Evolutionary conservation across 164 flowering plant genomes (phyloP).

Genomic region (Santalum album): DNA sequence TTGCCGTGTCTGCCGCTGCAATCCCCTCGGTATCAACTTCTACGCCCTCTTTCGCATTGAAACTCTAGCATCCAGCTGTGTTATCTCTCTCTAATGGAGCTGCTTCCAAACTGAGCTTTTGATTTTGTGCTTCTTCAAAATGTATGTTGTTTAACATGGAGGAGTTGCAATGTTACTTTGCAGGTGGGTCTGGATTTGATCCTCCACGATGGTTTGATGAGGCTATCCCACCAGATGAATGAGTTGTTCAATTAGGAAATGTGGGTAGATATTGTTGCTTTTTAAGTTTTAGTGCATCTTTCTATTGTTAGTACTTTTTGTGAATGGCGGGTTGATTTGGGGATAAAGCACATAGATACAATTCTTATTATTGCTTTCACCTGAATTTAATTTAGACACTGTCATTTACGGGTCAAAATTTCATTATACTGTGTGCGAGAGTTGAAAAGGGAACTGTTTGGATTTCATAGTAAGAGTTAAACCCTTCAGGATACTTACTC

Average conservation of each 20-base stretch:
- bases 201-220: conserved; percentile 96
- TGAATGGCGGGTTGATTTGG: not conserved
- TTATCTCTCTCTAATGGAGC: no score
- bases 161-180: not conserved
- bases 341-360: no score
- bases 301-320: not conserved
- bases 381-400: no score
- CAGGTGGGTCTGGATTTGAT: conserved; percentile 94
- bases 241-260: conserved; percentile 7
- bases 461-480: no score
- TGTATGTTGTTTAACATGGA: not conserved
- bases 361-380: no score
- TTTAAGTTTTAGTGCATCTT: not conserved
- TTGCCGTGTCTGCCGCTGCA: conserved; percentile 97
- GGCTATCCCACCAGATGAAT: conserved; percentile 33
- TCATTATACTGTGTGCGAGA: no score
- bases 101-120: not conserved
- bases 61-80: not conserved
- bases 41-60: not conserved
- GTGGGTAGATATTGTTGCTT: not conserved
- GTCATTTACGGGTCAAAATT: no score
- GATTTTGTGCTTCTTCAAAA: not conserved
- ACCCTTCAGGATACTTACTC: no score
- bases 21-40: conserved; percentile 62
- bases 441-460: no score